Evolutionary conservation across 1,139 yeast genomes (phyloP), one percentile per base, ranked within the genome.

Genomic region (Hanseniaspora gamundiae): DNA sequence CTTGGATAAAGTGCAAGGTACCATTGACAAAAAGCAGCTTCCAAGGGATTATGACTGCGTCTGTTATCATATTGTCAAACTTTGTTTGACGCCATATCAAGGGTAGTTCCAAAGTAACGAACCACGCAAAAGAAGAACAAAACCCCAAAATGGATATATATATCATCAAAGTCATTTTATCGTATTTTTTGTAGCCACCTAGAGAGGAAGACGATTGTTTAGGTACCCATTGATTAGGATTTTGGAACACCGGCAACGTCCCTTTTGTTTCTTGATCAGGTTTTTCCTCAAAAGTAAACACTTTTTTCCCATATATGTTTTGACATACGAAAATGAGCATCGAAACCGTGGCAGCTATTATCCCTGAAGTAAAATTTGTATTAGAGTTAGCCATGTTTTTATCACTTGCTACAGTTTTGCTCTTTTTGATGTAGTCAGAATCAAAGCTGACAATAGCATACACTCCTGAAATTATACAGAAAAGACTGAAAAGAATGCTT

Each of bases 261-360:
- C 51, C 41, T 27, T 53, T 54, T 3, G 52, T 47, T 10, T 45
- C 51, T 40, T 50, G 17, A 26, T 28, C 31, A 11, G 38, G 27
- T 36, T 42, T 42, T 42, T 35, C 49, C 38, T 67, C 64, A 40
- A 64, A 74, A 2, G 96, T 86, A 50, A 91, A 71, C 45, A 88
- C 77, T 48, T 76, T 80, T 62, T 91, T 91, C 44, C 95, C 93
- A 65, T 85, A 88, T 51, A 91, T 86, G 62, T 91, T 91, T 59
- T 91, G 97, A 13, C 83, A 74, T 10, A 88, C 97, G 62, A 91
- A 91, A 40, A 88, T 83, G 38, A 87, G 61, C 74, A 91, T 80
- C 11, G 95, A 84, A 29, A 80, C 56, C 45, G 84, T 74, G 2
- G 97, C 95, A 62, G 79, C 86, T 11, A 75, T 40, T 41, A 87